phyloP scores from a whole-genome alignment of 1,284 basidiomycete species.

The Coriolopsis trogii region DNA sequence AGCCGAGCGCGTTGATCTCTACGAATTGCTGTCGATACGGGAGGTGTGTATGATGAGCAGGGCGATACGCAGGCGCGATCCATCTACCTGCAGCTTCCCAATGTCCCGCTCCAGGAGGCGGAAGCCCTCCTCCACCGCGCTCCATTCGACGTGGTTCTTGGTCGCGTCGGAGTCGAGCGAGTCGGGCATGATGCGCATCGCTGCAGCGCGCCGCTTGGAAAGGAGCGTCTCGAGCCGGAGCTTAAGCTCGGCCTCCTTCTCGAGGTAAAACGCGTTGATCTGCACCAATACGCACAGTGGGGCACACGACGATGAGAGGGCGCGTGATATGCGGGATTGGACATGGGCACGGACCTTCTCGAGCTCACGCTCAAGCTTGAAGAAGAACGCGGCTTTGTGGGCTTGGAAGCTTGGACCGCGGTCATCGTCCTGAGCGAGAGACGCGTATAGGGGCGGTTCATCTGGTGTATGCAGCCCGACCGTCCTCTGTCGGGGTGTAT shows the following conservation, averaged over 20 bases:
- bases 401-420: slow-evolving; percentile 83
- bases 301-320: background rate
- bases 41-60: slow-evolving; percentile 26
- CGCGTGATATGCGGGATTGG: background rate
- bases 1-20: slow-evolving; percentile 97
- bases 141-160: slow-evolving; percentile 85
- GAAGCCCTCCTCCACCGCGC: slow-evolving; percentile 95
- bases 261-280: slow-evolving; percentile 99
- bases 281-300: slow-evolving; percentile 37
- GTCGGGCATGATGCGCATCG: slow-evolving; percentile 70
- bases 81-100: slow-evolving; percentile 87
- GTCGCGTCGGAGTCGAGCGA: slow-evolving; percentile 53
- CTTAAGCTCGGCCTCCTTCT: slow-evolving; percentile 96
- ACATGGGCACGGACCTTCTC: slow-evolving; percentile 75
- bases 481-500: background rate
- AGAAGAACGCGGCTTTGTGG: slow-evolving; percentile 98
- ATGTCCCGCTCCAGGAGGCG: slow-evolving; percentile 93
- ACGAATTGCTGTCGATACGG: slow-evolving; percentile 80
- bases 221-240: slow-evolving; percentile 90
- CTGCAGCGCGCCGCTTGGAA: slow-evolving; percentile 89
- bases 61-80: slow-evolving; percentile 17
- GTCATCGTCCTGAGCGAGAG: slow-evolving; percentile 65
- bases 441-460: slow-evolving; percentile 58
- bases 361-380: slow-evolving; percentile 96
- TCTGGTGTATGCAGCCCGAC: slow-evolving; percentile 25